Conservation (phyloP, 179 eudicot species). For the Vitellaria paradoxa region DNA sequence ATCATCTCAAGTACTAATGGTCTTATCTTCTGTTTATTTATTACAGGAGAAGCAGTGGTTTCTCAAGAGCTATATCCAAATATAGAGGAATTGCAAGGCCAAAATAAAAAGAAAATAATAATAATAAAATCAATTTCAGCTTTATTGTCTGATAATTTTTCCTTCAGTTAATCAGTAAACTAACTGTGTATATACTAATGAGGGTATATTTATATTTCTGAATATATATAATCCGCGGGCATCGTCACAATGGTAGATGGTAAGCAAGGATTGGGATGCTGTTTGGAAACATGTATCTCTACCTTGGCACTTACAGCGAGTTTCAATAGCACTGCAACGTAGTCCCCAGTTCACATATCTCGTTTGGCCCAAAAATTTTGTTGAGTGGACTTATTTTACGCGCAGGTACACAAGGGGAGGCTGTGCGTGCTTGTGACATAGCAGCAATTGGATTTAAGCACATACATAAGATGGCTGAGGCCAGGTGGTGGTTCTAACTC, state of each 20-base stretch:
- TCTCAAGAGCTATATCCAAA: slow-evolving; percentile 48
- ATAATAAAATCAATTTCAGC: not conserved
- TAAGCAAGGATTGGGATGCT: slow-evolving; percentile 60
- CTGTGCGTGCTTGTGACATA: slow-evolving; percentile 41
- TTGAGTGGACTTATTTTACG: not conserved
- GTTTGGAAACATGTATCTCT: slow-evolving; percentile 54
- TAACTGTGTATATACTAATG: not conserved
- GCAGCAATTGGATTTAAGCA: slow-evolving; percentile 42
- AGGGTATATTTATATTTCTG: no score
- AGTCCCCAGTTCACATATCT: no score
- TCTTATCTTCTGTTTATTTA: not conserved
- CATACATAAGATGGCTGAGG: slow-evolving; percentile 38
- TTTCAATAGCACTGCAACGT: not conserved
- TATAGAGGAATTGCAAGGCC: slow-evolving; percentile 52
- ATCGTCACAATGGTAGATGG: slow-evolving; percentile 59
- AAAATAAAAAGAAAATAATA: no score
- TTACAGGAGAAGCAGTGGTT: slow-evolving; percentile 49
- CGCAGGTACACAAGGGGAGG: slow-evolving; percentile 45
- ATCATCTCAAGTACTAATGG: no score
- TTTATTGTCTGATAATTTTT: not conserved
- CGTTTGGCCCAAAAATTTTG: no score
- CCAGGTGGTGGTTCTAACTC: slow-evolving; percentile 17
- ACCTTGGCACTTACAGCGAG: slow-evolving; percentile 51
- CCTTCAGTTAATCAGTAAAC: not conserved
- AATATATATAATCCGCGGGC: slow-evolving; percentile 26